A percentile compares a stretch with the other conserved stretches of the same genome.
Evolutionary conservation across 2,329 filamentous ascomycete genomes (phyloP).

Genomic region (Domatiomyces globalis): DNA sequence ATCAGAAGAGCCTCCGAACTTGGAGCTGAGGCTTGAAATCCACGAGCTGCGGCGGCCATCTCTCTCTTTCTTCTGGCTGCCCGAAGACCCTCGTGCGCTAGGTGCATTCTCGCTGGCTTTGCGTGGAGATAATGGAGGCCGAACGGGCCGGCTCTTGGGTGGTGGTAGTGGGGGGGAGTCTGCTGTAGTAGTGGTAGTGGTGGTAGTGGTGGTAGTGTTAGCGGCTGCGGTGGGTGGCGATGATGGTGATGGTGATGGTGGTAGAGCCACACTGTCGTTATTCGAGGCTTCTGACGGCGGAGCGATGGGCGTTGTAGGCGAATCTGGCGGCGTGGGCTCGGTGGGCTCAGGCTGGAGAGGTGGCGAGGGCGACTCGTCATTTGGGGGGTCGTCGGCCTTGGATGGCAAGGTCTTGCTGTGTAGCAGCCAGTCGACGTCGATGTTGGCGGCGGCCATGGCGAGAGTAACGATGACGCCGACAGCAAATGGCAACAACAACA

Average conservation of each 20-base stretch:
- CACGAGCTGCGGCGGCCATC: conserved; percentile 59
- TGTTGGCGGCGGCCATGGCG: conserved; percentile 49
- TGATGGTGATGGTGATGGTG: not conserved
- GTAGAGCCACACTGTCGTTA: too few relatives aligned
- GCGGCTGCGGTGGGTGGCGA: too few relatives aligned
- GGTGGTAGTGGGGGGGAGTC: not conserved
- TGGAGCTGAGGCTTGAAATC: conserved; percentile 86
- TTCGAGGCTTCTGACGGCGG: too few relatives aligned
- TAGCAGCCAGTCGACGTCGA: conserved; percentile 88
- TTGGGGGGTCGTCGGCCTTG: too few relatives aligned
- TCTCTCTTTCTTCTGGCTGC: conserved; percentile 14
- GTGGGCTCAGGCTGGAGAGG: conserved; percentile 9
- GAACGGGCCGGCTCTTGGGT: conserved; percentile 2
- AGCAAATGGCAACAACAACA: too few relatives aligned
- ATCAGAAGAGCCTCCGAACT: conserved; percentile 55
- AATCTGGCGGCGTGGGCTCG: conserved; percentile 10
- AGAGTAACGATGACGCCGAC: not conserved
- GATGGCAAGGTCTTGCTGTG: conserved; percentile 46
- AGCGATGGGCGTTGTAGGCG: not conserved
- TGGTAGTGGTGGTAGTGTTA: not conserved
- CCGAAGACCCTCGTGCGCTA: conserved; percentile 3
- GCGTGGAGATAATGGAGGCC: conserved; percentile 6
- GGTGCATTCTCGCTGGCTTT: conserved; percentile 9
- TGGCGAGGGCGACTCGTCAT: conserved; percentile 7
- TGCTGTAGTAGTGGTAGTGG: not conserved